Percentiles rank a stretch among this genome's conserved stretches.
Evolutionary conservation across 2,329 filamentous ascomycete species (phyloP).

Genomic region (Epichloe sp.): DNA sequence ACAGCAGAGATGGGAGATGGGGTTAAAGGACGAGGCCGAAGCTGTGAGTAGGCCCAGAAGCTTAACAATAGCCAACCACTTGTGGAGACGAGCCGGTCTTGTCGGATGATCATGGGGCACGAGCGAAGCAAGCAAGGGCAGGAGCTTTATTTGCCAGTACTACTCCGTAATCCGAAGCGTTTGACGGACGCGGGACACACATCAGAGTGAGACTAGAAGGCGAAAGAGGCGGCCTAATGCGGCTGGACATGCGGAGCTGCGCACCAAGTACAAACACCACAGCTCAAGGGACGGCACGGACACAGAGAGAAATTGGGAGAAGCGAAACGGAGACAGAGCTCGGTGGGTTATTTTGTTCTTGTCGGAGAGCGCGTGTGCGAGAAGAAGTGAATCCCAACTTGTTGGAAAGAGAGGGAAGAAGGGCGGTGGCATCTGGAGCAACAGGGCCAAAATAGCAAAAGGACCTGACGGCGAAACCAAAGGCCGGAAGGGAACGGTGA

Average conservation of each 20-base stretch:
- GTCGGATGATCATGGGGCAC: constrained; percentile 5
- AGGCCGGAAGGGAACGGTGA: constrained; percentile 4
- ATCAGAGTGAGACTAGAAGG: background rate
- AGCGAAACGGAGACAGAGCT: background rate
- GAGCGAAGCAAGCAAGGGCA: background rate
- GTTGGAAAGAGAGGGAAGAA: background rate
- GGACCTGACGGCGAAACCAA: background rate
- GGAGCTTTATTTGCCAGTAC: background rate
- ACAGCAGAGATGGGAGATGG: background rate
- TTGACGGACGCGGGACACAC: background rate
- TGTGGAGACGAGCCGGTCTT: constrained; percentile 5
- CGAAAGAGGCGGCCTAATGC: background rate
- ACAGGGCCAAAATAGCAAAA: background rate
- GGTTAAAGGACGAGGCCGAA: background rate
- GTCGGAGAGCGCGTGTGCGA: background rate
- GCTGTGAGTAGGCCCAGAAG: background rate
- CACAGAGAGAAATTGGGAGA: background rate
- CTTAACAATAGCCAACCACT: constrained; percentile 2
- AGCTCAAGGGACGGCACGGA: constrained; percentile 4
- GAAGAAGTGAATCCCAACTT: background rate
- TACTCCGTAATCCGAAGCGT: background rate
- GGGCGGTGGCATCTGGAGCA: background rate
- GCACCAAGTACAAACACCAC: constrained; percentile 3
- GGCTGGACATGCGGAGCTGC: constrained; percentile 1
- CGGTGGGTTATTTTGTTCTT: background rate